Evolutionary conservation across 1,284 basidiomycete genomes (phyloP), one percentile per base, ranked within the genome.

Genomic region (Ceratobasidium sp.): DNA sequence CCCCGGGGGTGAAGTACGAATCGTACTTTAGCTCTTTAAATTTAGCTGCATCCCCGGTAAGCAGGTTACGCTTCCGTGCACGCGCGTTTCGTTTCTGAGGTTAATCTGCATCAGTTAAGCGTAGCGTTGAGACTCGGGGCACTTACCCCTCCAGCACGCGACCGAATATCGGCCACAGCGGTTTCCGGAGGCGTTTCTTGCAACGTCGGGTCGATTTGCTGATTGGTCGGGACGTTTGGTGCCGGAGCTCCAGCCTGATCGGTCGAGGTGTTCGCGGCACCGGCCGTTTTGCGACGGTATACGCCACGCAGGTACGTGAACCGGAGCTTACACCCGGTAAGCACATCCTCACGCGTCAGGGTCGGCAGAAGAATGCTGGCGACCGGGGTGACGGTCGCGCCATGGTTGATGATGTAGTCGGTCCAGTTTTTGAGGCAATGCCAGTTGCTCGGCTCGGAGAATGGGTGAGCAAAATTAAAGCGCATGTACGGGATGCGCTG

Each of bases 401-500:
- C 59, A 38, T 62, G 26, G 59, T 62, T 40, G 6, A 62, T 20
- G 12, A 62, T 28, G 20, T 62, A 62, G 26, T 62, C 9, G 15
- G 26, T 20, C 59, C 59, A 62, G 38, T 28, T 26, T 20, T 38
- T 4, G 9, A 62, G 23, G 5, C 20, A 9, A 7, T 62, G 6
- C 61, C 28, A 62, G 20, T 62, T 62, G 7, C 38, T 28, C 9
- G 59, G 59, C 15, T 62, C 59, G 20, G 23, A 4, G 38, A 62
- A 62, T 33, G 3, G 26, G 13, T 62, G 59, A 38, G 20, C 28
- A 28, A 62, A 40, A 20, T 62, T 38, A 20, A 62, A 40, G 5
- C 59, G 59, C 59, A 62, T 62, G 26, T 28, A 33, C 7, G 59
- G 59, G 33, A 28, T 62, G 20, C 59, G 59, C 33, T 62, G 17